These are phyloP conservation scores for Gastrodia elata DNA, from an alignment of 106 monocot genomes.

Conservation along the genomic window DNA sequence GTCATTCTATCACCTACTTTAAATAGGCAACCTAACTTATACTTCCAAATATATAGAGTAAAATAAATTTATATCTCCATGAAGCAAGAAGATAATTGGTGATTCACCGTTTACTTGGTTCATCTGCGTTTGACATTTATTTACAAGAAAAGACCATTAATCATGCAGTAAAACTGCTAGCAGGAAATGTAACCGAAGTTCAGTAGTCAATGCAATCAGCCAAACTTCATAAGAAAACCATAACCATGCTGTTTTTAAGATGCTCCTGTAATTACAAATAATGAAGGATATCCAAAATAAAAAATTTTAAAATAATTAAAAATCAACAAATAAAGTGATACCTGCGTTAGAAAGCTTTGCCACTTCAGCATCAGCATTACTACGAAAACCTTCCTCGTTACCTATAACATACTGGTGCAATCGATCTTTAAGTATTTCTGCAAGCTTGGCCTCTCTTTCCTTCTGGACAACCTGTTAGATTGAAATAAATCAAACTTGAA, in stretches of 20 bases:
- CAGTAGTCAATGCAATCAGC: not conserved
- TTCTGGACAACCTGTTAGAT: constrained; percentile 59
- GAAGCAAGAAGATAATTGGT: not conserved
- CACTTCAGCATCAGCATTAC: constrained; percentile 70
- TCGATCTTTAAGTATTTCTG: constrained; percentile 50
- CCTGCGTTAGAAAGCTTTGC: constrained; percentile 84
- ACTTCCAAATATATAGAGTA: too few relatives aligned
- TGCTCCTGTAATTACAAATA: not conserved
- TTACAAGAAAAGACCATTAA: not conserved
- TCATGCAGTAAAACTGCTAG: not conserved
- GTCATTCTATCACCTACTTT: not conserved
- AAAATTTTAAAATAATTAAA: not conserved
- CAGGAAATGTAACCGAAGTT: not conserved
- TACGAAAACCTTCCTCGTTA: constrained; percentile 55
- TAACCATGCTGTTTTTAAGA: not conserved
- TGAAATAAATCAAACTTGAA: not conserved
- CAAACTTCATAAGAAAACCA: not conserved
- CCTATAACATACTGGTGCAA: constrained; percentile 72
- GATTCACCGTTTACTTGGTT: not conserved
- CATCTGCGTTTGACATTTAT: not conserved
- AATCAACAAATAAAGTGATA: constrained; percentile 6
- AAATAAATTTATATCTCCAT: too few relatives aligned
- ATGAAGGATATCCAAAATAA: not conserved
- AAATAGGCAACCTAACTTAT: not conserved
- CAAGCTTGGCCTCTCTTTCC: constrained; percentile 89